phyloP scores from a whole-genome alignment of 345 rosid species.

The Eucalyptus melliodora region DNA sequence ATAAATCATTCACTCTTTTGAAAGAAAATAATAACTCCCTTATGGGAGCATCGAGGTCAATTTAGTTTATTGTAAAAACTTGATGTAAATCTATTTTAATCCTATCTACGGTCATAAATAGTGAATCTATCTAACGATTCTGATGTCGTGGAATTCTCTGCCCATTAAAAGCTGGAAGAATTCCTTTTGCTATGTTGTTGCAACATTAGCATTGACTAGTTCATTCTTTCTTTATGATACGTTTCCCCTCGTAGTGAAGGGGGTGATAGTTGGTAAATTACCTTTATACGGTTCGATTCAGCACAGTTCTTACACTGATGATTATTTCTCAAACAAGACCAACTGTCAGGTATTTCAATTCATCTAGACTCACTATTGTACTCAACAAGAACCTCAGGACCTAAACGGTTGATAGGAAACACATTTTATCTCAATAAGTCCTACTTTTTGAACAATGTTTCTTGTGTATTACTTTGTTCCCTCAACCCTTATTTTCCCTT shows the following conservation, averaged over 20 bases:
- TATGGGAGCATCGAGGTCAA: neutral
- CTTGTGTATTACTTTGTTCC: neutral
- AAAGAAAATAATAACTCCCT: neutral
- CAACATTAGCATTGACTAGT: constrained; percentile 1
- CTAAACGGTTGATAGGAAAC: neutral
- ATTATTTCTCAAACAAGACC: neutral
- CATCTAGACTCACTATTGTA: neutral
- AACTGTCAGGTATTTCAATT: neutral
- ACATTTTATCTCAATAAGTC: neutral
- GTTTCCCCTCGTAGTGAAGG: neutral
- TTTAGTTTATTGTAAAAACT: neutral
- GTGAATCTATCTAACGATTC: neutral
- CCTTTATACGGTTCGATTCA: neutral
- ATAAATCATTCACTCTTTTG: neutral
- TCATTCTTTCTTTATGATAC: neutral
- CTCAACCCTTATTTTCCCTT: neutral
- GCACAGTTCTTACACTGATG: neutral
- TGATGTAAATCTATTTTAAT: neutral
- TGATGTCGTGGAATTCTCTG: neutral
- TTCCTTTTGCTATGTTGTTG: neutral
- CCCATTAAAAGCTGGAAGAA: neutral
- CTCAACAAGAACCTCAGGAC: neutral
- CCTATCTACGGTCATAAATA: neutral
- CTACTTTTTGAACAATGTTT: neutral
- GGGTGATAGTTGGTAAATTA: neutral